A percentile compares a stretch with the other conserved stretches of the same genome.
Evolutionary conservation across 228 moss, liverwort and hornwort species (phyloP).

Genomic region (Sphagnum fallax): DNA sequence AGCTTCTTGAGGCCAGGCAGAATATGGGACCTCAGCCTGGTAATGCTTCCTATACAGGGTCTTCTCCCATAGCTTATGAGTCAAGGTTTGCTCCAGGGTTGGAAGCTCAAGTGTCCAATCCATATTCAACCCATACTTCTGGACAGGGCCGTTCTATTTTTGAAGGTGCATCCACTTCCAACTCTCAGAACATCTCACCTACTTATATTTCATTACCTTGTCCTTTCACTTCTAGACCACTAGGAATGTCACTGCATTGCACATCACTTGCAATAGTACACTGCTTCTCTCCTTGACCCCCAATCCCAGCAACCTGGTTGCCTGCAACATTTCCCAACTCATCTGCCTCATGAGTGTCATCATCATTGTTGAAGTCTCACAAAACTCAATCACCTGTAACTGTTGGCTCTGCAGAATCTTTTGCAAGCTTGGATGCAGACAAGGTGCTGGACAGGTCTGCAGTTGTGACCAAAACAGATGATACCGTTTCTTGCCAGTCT

Average conservation of each 20-base stretch:
- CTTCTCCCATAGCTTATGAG: background rate
- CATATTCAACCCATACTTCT: background rate
- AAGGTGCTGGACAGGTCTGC: background rate
- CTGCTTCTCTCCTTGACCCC: too few species aligned
- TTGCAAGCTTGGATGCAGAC: background rate
- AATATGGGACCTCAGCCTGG: background rate
- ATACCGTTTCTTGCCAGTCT: background rate
- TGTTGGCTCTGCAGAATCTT: background rate
- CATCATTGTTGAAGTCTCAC: too few species aligned
- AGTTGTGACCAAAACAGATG: background rate
- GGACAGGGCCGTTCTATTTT: background rate
- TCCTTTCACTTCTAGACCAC: too few species aligned
- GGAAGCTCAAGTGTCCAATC: background rate
- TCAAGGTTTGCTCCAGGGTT: background rate
- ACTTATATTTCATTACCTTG: background rate
- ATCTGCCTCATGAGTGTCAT: too few species aligned
- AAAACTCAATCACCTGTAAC: too few species aligned
- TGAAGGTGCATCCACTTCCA: background rate
- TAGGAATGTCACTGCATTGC: too few species aligned
- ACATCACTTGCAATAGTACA: too few species aligned
- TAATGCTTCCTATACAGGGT: background rate
- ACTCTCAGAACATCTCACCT: background rate
- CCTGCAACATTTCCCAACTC: too few species aligned
- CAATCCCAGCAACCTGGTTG: too few species aligned
- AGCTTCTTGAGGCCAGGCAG: constrained; percentile 30